phyloP scores from a whole-genome alignment of 108 stramenopile species.

The Pseudonitzschia multistriata region DNA sequence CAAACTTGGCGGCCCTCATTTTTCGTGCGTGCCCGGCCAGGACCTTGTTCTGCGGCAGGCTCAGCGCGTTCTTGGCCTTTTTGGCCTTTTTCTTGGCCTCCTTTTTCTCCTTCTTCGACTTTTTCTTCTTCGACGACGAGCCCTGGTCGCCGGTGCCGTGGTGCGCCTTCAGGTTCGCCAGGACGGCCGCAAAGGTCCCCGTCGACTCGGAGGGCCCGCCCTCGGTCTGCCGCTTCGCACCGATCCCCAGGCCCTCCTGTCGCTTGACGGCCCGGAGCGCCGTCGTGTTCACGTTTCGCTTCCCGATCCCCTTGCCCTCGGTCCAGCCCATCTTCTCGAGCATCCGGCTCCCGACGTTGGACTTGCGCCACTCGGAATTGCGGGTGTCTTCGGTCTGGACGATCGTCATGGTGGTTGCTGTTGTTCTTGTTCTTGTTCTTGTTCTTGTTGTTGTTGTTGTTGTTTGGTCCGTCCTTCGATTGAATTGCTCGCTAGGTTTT shows the following conservation, averaged over 20 bases:
- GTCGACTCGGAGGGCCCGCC: conserved; percentile 45
- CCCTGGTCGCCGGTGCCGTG: conserved; percentile 14
- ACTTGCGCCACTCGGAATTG: conserved; percentile 68
- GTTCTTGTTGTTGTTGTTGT: too few relatives aligned
- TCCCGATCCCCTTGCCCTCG: conserved; percentile 85
- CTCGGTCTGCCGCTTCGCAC: conserved; percentile 50
- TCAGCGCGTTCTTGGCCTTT: conserved; percentile 33
- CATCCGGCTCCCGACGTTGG: conserved; percentile 65
- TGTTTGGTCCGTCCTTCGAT: too few relatives aligned
- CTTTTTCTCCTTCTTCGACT: conserved; percentile 44
- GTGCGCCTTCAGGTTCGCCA: conserved; percentile 38
- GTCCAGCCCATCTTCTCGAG: conserved; percentile 92
- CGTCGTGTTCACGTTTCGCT: conserved; percentile 25
- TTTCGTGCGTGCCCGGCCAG: conserved; percentile 77
- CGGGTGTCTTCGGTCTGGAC: conserved; percentile 64
- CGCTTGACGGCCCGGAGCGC: conserved; percentile 34
- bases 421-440: neutral
- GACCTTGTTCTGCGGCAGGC: conserved; percentile 74
- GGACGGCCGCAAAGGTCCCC: conserved; percentile 51
- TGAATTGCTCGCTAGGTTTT: too few relatives aligned
- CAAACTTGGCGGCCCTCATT: conserved; percentile 81
- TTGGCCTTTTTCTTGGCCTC: conserved; percentile 40
- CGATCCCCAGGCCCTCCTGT: conserved; percentile 60
- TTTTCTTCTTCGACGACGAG: conserved; percentile 22
- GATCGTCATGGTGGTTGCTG: conserved; percentile 66